Conservation (phyloP, 306 rosid genomes). For the Casuarina cunninghamiana region DNA sequence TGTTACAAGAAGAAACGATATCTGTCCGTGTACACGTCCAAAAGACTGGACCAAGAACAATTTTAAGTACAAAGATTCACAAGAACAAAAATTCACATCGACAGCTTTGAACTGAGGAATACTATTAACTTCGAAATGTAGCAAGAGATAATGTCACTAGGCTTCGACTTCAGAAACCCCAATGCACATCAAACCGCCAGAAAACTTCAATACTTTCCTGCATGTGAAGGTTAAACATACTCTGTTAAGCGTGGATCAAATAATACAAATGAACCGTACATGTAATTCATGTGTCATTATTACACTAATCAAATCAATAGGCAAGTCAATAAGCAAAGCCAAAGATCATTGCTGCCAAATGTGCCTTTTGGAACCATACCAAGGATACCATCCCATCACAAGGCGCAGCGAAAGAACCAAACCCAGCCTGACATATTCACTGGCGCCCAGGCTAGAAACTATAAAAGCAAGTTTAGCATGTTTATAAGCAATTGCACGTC, state of each 20-base stretch:
- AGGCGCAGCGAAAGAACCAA: neutral
- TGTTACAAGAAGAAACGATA: neutral
- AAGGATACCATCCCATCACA: neutral
- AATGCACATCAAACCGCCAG: neutral
- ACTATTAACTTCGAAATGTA: neutral
- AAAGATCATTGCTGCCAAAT: neutral
- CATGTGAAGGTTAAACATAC: neutral
- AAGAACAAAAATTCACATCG: neutral
- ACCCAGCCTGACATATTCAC: neutral
- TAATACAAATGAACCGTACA: neutral
- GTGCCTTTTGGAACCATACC: neutral
- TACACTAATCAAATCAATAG: neutral
- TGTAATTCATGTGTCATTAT: neutral
- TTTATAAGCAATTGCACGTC: conserved; percentile 6
- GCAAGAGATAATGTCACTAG: neutral
- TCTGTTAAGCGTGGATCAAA: neutral
- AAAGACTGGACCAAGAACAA: neutral
- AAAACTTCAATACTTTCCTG: neutral
- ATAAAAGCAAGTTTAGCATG: neutral
- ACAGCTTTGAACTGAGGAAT: conserved; percentile 6
- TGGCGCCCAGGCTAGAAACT: neutral
- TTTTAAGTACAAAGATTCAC: neutral
- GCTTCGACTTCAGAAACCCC: conserved; percentile 6
- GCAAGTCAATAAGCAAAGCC: neutral
- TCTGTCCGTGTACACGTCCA: neutral